Evolutionary conservation across 225 moss, liverwort and hornwort species (phyloP).

Genomic region (Climacium dendroides): DNA sequence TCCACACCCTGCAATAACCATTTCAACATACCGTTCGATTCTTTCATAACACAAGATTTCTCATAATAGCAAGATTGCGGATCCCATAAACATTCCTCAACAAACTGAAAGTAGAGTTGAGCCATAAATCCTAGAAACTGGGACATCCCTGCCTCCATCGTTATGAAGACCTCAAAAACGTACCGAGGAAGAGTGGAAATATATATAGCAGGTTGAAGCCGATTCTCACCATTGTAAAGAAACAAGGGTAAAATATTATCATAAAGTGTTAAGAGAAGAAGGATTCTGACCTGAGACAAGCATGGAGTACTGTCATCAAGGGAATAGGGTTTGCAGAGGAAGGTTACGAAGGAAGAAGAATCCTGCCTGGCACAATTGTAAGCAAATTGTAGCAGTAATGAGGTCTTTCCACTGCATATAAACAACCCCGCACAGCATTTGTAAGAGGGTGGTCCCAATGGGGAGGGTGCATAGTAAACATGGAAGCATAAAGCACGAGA

Average conservation of each 20-base stretch:
- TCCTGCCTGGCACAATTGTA: slow-evolving; percentile 57
- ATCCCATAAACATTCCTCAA: background rate
- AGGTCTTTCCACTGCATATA: slow-evolving; percentile 61
- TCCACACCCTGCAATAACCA: slow-evolving; percentile 56
- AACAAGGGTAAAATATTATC: background rate
- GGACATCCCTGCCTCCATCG: background rate
- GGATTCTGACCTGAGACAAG: slow-evolving; percentile 45
- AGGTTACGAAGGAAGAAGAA: slow-evolving; percentile 37
- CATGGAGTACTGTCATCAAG: slow-evolving; percentile 58
- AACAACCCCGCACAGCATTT: background rate
- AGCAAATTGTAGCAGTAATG: slow-evolving; percentile 82
- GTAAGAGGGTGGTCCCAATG: background rate
- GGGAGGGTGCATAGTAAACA: no score
- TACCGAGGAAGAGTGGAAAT: background rate
- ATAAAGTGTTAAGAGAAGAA: background rate
- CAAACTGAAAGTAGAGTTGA: background rate
- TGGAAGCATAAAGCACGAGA: background rate
- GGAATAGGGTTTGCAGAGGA: slow-evolving; percentile 72
- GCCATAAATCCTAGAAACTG: background rate
- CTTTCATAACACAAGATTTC: background rate
- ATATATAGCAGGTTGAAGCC: background rate
- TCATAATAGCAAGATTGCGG: background rate
- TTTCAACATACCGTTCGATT: background rate
- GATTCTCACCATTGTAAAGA: background rate
- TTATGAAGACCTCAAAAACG: background rate